Evolutionary conservation across 345 rosid species (phyloP).

Genomic region (Eucalyptus regnans): DNA sequence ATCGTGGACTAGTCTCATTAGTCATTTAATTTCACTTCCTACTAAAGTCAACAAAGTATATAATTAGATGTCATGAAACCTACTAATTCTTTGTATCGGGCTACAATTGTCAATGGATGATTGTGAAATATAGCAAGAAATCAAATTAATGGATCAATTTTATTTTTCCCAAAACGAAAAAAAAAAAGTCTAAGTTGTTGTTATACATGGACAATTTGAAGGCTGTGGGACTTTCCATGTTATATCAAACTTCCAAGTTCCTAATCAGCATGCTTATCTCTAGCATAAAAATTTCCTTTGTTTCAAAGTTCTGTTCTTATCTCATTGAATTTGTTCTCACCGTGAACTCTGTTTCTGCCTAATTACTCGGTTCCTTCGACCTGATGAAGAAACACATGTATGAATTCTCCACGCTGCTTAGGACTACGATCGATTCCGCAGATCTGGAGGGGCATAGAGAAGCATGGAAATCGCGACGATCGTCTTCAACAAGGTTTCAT

Average conservation of each 20-base stretch:
- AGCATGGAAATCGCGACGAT: neutral
- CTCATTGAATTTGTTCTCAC: neutral
- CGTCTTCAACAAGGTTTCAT: neutral
- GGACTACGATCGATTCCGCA: neutral
- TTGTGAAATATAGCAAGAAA: neutral
- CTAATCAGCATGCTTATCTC: neutral
- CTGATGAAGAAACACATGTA: neutral
- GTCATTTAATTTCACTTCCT: neutral
- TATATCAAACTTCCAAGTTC: neutral
- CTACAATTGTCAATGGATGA: neutral
- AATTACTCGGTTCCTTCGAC: neutral
- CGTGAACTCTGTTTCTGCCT: neutral
- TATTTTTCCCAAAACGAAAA: neutral
- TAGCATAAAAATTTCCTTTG: neutral
- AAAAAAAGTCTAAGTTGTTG: neutral
- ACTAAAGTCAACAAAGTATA: neutral
- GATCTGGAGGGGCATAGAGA: neutral
- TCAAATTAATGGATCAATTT: neutral
- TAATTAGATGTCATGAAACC: neutral
- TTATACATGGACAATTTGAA: neutral
- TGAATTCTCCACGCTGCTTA: neutral
- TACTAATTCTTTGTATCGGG: neutral
- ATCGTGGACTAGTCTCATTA: neutral
- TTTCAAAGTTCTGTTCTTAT: neutral
- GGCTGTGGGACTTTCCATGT: neutral